phyloP scores from a whole-genome alignment of 2,329 filamentous ascomycete species.

The Blastomyces gilchristii region DNA sequence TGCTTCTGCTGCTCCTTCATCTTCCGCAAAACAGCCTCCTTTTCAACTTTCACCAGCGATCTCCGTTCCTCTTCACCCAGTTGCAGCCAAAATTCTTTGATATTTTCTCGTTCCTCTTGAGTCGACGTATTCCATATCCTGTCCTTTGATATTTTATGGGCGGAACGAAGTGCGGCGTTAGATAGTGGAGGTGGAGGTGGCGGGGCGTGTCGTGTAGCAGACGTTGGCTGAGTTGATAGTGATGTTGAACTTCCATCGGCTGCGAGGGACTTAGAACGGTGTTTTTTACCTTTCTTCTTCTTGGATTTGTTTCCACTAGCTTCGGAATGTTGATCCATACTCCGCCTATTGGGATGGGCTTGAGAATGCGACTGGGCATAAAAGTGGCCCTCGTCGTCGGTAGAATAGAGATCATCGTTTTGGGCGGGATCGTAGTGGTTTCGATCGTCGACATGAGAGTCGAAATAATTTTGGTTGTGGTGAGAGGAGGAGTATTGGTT shows the following conservation, averaged over 20 bases:
- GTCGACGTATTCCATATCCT: constrained; percentile 98
- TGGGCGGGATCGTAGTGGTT: constrained; percentile 38
- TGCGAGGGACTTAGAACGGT: constrained; percentile 24
- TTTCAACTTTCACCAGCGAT: constrained; percentile 93
- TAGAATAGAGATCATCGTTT: constrained; percentile 47
- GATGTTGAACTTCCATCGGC: constrained; percentile 32
- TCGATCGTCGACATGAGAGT: constrained; percentile 24
- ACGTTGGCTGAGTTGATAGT: constrained; percentile 35
- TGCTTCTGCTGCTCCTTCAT: constrained; percentile 99
- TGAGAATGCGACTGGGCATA: constrained; percentile 22
- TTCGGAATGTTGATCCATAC: constrained; percentile 18
- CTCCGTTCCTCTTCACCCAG: constrained; percentile 90
- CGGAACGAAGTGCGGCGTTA: constrained; percentile 32
- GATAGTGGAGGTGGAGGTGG: constrained; percentile 35
- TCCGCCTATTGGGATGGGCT: constrained; percentile 18
- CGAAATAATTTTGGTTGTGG: constrained; percentile 21
- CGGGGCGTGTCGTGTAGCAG: constrained; percentile 33
- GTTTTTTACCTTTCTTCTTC: constrained; percentile 35
- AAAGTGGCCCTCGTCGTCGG: constrained; percentile 42
- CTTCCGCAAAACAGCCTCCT: constrained; percentile 93
- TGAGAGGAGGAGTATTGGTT: constrained; percentile 19
- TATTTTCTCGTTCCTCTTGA: constrained; percentile 87
- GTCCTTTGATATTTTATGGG: constrained; percentile 51
- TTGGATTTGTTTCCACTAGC: constrained; percentile 27
- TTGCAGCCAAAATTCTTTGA: constrained; percentile 96